These are phyloP conservation scores for Vigna reflexopilosa DNA, from an alignment of 306 rosid species.

Conservation along the genomic window DNA sequence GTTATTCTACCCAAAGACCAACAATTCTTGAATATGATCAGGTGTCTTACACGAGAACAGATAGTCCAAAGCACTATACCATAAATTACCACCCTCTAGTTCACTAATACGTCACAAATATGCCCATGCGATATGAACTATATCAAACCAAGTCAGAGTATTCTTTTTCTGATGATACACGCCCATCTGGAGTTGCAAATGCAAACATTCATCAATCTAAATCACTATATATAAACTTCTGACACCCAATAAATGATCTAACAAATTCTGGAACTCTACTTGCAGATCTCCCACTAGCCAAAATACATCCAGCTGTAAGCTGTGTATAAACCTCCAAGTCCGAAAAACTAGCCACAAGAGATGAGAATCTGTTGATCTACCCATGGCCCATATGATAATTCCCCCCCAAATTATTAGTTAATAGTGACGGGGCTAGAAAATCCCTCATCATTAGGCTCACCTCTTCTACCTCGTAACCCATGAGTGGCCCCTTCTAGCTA, in stretches of 20 bases:
- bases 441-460: constrained; percentile 60
- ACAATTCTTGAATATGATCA: constrained; percentile 28
- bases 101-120: constrained; percentile 33
- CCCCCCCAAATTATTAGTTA: constrained; percentile 46
- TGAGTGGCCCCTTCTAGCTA: constrained; percentile 55
- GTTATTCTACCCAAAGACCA: constrained; percentile 33
- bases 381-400: constrained; percentile 59
- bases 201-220: constrained; percentile 45
- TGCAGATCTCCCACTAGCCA: constrained; percentile 39
- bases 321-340: constrained; percentile 38
- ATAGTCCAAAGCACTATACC: constrained; percentile 41
- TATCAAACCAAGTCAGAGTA: constrained; percentile 46
- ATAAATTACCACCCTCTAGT: constrained; percentile 19
- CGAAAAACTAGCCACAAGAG: constrained; percentile 45
- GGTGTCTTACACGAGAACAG: constrained; percentile 10
- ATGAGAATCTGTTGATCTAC: constrained; percentile 49
- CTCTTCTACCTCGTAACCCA: constrained; percentile 66
- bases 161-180: constrained; percentile 36
- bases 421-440: constrained; percentile 47
- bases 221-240: constrained; percentile 43
- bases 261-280: constrained; percentile 38
- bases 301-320: constrained; percentile 38
- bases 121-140: constrained; percentile 57
- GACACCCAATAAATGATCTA: constrained; percentile 45
- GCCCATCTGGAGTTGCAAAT: constrained; percentile 43